Evolutionary conservation across 31 red algal species (phyloP).

Genomic region (Asparagopsis taxiformis): DNA sequence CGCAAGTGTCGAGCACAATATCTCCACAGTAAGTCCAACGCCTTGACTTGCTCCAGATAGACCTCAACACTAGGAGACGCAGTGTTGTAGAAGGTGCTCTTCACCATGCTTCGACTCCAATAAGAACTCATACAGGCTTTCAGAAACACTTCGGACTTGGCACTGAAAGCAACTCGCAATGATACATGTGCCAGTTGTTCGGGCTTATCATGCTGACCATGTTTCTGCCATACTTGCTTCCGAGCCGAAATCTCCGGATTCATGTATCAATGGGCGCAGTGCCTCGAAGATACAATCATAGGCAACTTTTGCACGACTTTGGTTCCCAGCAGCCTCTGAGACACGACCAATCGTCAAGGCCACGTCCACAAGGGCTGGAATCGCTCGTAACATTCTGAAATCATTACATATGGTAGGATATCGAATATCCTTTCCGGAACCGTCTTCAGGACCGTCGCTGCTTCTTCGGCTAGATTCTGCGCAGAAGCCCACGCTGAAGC

Average conservation of each 20-base stretch:
- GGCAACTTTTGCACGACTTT: constrained; percentile 40
- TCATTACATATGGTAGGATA: constrained; percentile 59
- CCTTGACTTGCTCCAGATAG: constrained; percentile 63
- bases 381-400: constrained; percentile 44
- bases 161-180: constrained; percentile 33
- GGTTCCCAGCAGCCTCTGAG: constrained; percentile 30
- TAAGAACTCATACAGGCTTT: constrained; percentile 53
- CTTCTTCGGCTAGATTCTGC: constrained; percentile 47
- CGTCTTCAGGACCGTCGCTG: constrained; percentile 56
- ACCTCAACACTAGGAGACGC: constrained; percentile 44
- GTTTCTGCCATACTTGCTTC: constrained; percentile 17
- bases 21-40: constrained; percentile 79
- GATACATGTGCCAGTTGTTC: constrained; percentile 11
- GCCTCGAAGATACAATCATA: constrained; percentile 51
- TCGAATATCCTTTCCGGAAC: constrained; percentile 72
- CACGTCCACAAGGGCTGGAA: constrained; percentile 55
- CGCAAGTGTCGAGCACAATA: constrained; percentile 75
- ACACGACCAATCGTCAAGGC: constrained; percentile 40
- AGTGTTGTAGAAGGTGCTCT: constrained; percentile 29
- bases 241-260: neutral
- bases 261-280: constrained; percentile 13
- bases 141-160: constrained; percentile 48
- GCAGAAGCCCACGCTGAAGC: constrained; percentile 22
- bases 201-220: neutral
- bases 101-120: constrained; percentile 30